Base-by-base conservation (phyloP, 371 early-diverging fungal species). In the Dinochytrium kinnereticum region DNA sequence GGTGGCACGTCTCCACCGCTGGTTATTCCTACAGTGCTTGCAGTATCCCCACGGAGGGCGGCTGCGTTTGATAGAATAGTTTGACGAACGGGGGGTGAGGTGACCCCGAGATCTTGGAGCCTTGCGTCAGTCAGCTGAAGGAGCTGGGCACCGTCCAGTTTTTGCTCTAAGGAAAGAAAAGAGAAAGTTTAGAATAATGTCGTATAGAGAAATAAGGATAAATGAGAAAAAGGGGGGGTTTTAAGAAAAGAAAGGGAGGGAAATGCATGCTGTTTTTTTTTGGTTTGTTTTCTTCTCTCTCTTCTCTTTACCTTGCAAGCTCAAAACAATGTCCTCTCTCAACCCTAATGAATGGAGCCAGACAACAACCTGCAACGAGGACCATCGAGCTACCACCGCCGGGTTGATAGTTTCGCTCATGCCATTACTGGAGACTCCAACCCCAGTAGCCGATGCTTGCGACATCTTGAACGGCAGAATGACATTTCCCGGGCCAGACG, bases 251-350 rank as follows among this genome's bases (percentile, higher is more conserved):
- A 44, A 44, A 10, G 21, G 49, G 21, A 44, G 49, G 21, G 49
- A 44, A 21, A 10, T 13, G n/a, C n/a, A n/a, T n/a, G n/a, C n/a
- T n/a, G n/a, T n/a, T n/a, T n/a, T n/a, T n/a, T n/a, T n/a, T n/a
- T n/a, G n/a, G n/a, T n/a, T n/a, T n/a, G n/a, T n/a, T n/a, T n/a
- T n/a, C n/a, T n/a, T n/a, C n/a, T n/a, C n/a, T n/a, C n/a, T n/a
- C n/a, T n/a, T n/a, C n/a, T 5, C 5, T 26, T 53, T 34, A 31
- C 61, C 30, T 37, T 37, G 31, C 28, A 61, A 34, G 13, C n/a
- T 26, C 61, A 37, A 15, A 30, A 61, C 61, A 61, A 61, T 61
- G 10, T 61, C 61, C 7, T 61, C 61, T 19, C 61, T 31, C 36
- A 61, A 37, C 36, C 61, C 61, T 2, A 61, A 24, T 13, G 34